Evolutionary conservation across 1,284 basidiomycete genomes (phyloP), one percentile per base, ranked within the genome.

Genomic region (Puccinia polysora): DNA sequence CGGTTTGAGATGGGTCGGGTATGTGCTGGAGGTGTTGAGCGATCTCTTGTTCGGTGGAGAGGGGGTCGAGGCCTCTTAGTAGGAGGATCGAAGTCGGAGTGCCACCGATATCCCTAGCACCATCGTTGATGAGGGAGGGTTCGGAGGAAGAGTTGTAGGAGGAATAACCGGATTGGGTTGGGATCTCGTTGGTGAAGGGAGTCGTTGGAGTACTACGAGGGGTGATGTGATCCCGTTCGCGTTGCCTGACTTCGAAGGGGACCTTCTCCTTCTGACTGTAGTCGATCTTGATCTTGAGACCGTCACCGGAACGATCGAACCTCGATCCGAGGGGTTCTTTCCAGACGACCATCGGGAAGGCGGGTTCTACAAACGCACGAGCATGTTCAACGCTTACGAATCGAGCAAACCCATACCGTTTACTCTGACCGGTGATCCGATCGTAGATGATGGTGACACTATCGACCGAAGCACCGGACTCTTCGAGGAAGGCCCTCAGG

Each of bases 351-450:
- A 73, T 62, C 47, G 72, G 75, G 20, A 74, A 76, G 60, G 88
- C 85, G 50, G 89, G 88, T 75, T 90, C 87, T 79, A 97, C 88
- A 80, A 96, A 94, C 8, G 88, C 85, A 74, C 86, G 85, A 15
- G 93, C 91, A 75, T 90, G 88, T 76, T 90, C 89, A 56, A 88
- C 83, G 73, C 84, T 87, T 38, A 87, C 81, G 80, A 97, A 96
- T 80, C 91, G 88, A 76, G 90, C 92, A 81, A 97, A 97, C 64
- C 91, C 93, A 79, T 94, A 95, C 77, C 89, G 88, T 82, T 93
- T 93, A 68, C 90, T 92, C 74, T 84, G 81, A 85, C 91, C 90
- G 88, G 88, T 78, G 84, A 85, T 84, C 85, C 89, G 88, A 81
- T 96, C 93, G 83, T 89, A 87, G 80, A 94, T 92, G 76, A 97